Base-by-base conservation (phyloP, 2,329 filamentous ascomycete species). In the Lasiodiplodia hormozganensis region DNA sequence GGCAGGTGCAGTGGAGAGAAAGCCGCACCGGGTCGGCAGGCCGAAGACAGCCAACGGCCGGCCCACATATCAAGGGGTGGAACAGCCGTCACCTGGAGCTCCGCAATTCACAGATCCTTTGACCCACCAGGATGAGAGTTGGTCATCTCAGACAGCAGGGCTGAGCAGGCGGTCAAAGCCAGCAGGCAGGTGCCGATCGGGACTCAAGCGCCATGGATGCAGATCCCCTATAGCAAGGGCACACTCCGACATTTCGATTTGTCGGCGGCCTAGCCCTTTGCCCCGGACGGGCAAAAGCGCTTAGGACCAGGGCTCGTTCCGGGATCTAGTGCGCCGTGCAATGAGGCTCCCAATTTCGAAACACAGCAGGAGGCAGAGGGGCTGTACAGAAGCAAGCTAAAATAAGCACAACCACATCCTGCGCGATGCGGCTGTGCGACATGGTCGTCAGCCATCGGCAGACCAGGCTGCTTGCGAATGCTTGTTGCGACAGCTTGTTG, bases 111-210 rank as follows among this genome's bases (percentile, higher is more conserved):
- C 43, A 64, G 43, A 64, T 64, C 47, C 60, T 52, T 51, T 25
- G 58, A 51, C 58, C 40, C 58, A 62, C 58, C 18, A 18, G 25
- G 43, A 28, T 7, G 40, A 43, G 36, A 28, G 58, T 62, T 64
- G 60, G 60, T 53, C 60, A 38, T 64, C 43, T 52, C 60, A 43
- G 14, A 47, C 28, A 64, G 47, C 60, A 64, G 60, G 60, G 60
- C 60, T 64, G 60, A 64, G 60, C 43, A 64, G 60, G 47, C 47
- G 60, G 60, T 38, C 60, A 52, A 25, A 52, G 60, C 60, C 60
- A 52, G n/a, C 60, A 52, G 60, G 60, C 43, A 52, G 43, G 12
- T 64, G 60, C 60, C 60, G 60, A 52, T 52, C 60, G 60, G 40
- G 40, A 3, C 40, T 36, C 60, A 25, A 25, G 60, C 28, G 47